Percentiles rank a stretch among this genome's conserved stretches.
Conservation (phyloP, 2,329 filamentous ascomycete genomes). For the Neopestalotiopsis sp. region DNA sequence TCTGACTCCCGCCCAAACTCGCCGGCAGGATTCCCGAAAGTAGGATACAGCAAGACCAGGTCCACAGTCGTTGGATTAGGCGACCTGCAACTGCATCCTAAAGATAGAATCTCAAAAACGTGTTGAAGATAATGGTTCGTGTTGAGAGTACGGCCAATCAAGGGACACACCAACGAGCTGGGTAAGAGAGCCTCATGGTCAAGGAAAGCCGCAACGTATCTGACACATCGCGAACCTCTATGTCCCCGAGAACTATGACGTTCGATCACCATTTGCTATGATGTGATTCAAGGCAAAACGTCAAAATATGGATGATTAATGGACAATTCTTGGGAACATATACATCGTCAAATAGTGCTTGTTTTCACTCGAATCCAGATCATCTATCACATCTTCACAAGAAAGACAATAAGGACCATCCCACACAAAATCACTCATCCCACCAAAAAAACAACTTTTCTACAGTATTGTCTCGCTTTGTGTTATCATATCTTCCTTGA, state of each 20-base stretch:
- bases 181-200: not conserved
- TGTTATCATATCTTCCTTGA: too few relatives aligned
- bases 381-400: not conserved
- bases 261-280: not conserved
- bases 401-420: too few relatives aligned
- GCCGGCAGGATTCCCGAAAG: not conserved
- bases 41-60: not conserved
- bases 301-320: not conserved
- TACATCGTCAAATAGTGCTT: not conserved
- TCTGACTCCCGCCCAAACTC: not conserved
- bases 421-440: too few relatives aligned
- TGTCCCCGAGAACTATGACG: not conserved
- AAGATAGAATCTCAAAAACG: not conserved
- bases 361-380: not conserved
- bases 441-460: too few relatives aligned
- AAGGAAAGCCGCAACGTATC: not conserved
- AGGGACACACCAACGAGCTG: not conserved
- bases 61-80: not conserved
- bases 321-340: not conserved
- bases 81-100: not conserved
- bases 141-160: not conserved
- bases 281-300: not conserved
- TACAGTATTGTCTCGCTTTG: too few relatives aligned
- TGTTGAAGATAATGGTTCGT: not conserved
- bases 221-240: not conserved